These are phyloP conservation scores for Claviceps paspali DNA, from an alignment of 2,329 filamentous ascomycete genomes.

Conservation along the genomic window DNA sequence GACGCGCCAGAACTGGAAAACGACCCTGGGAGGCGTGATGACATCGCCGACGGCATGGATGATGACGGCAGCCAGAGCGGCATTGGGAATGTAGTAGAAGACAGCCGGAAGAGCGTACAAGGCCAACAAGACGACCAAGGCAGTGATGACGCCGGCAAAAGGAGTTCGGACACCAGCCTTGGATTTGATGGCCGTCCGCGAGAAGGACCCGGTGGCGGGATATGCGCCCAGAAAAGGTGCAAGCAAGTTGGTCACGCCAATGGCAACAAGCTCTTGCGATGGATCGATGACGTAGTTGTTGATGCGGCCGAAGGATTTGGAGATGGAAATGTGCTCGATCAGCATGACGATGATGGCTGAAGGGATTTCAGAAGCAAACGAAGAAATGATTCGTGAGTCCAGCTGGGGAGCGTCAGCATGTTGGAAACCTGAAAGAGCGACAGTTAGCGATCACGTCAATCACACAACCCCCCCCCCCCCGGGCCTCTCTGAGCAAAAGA, in stretches of 20 bases:
- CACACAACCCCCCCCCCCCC: no score
- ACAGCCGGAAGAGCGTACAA: conserved; percentile 70
- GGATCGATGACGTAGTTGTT: conserved; percentile 73
- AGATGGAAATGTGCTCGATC: conserved; percentile 71
- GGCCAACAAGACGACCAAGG: conserved; percentile 64
- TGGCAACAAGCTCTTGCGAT: conserved; percentile 65
- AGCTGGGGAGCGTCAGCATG: conserved; percentile 51
- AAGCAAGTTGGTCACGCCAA: conserved; percentile 59
- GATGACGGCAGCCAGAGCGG: conserved; percentile 66
- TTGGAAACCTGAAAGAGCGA: conserved; percentile 43
- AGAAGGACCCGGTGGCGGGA: conserved; percentile 80
- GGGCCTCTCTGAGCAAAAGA: no score
- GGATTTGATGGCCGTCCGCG: conserved; percentile 83
- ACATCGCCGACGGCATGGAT: conserved; percentile 83
- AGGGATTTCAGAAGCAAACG: conserved; percentile 52
- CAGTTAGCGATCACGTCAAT: neutral
- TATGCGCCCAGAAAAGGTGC: conserved; percentile 71
- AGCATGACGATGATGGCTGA: conserved; percentile 63
- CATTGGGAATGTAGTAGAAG: conserved; percentile 78
- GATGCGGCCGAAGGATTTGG: conserved; percentile 66
- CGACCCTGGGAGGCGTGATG: conserved; percentile 65
- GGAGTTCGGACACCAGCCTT: conserved; percentile 83
- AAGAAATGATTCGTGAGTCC: conserved; percentile 41
- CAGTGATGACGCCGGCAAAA: conserved; percentile 73
- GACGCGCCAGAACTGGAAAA: conserved; percentile 81